Evolutionary conservation across 1,284 basidiomycete genomes (phyloP), one percentile per base, ranked within the genome.

Genomic region (Ustilago curta): DNA sequence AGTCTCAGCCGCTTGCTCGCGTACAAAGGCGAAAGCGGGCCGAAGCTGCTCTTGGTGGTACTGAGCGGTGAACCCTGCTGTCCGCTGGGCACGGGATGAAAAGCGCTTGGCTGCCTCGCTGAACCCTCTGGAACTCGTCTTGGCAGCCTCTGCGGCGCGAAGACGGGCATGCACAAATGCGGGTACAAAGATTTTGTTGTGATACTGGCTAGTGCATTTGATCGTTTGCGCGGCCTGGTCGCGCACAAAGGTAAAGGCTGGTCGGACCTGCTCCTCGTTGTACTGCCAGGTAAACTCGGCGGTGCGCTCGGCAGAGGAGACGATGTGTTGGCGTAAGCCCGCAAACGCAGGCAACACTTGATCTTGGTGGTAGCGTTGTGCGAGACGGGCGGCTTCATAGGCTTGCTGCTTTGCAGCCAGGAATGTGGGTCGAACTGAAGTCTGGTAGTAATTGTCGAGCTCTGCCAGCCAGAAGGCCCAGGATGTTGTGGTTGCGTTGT

Each of bases 401-500:
- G 64, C 57, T 23, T 68, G 70, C 16, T 55, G 19, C 4, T 54
- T 59, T 27, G 57, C 56, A 21, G 56, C 44, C 25, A 39, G 3
- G n/a, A 68, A 12, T 25, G 65, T 53, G 11, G 70, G 65, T 27
- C 48, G 44, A 14, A 68, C 40, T 3, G 43, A 57, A 1, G 44
- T 55, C 27, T 52, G 45, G 14, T 60, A 29, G 54, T 68, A 57
- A 11, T 37, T 58, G 27, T 60, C 44, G 37, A 73, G 60, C 25
- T 68, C 60, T 5, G 40, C 56, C 12, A 64, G 29, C 70, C 70
- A 73, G 42, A 60, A 73, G 21, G 47, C 61, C 70, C 70, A 73
- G 5, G 70, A 57, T 5, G 54, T 61, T 9, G 68, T 70, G 48
- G 68, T 65, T 8, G 68, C 68, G 39, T 70, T 63, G 44, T 55